Conservation (phyloP, 129 eudicot species). For the Kitagawia praeruptora region DNA sequence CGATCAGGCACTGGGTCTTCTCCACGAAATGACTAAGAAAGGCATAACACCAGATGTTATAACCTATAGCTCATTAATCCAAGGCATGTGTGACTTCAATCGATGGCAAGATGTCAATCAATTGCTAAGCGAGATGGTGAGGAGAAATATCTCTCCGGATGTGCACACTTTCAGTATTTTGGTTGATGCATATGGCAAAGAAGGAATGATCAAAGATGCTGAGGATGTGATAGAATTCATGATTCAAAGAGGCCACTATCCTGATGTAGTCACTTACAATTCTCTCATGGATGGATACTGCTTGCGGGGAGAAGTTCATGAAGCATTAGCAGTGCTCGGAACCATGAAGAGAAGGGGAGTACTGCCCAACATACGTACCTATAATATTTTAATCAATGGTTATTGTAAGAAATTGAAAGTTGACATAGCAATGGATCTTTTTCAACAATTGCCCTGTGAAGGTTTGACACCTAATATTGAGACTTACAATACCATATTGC, state of each 20-base stretch:
- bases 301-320: background rate
- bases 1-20: background rate
- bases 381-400: background rate
- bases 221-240: background rate
- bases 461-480: background rate
- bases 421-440: background rate
- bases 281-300: slow-evolving; percentile 8
- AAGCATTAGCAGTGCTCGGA: background rate
- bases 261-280: background rate
- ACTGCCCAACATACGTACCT: background rate
- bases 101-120: too few relatives aligned
- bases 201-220: background rate
- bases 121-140: background rate
- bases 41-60: too few relatives aligned
- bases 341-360: background rate
- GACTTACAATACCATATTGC: slow-evolving; percentile 16
- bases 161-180: background rate
- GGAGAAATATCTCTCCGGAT: background rate
- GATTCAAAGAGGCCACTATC: background rate
- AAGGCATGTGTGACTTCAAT: too few relatives aligned
- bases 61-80: too few relatives aligned
- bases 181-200: slow-evolving; percentile 5
- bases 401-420: slow-evolving; percentile 1
- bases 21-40: too few relatives aligned
- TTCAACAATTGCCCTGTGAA: background rate